These are phyloP conservation scores for Didymella sp. DNA, from an alignment of 2,329 filamentous ascomycete species.

Conservation along the genomic window DNA sequence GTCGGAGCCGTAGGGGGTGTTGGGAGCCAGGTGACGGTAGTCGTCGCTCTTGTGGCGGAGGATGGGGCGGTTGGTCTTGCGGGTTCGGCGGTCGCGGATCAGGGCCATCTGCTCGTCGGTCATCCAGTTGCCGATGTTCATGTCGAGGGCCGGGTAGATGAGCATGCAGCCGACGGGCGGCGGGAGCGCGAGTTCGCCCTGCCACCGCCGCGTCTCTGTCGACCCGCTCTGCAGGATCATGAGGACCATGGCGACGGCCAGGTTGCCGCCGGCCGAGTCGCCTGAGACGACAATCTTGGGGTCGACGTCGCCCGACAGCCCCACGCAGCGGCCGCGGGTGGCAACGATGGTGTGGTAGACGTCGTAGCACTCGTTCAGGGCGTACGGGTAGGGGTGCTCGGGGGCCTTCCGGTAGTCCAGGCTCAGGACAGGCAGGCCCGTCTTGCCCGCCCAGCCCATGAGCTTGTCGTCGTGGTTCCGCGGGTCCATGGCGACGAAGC, in stretches of 20 bases:
- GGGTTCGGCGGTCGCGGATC: conserved; percentile 81
- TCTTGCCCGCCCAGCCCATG: conserved; percentile 88
- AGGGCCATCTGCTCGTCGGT: conserved; percentile 96
- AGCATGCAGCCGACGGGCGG: conserved; percentile 84
- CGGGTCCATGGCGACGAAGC: conserved; percentile 97
- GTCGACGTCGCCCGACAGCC: conserved; percentile 69
- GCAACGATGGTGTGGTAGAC: conserved; percentile 78
- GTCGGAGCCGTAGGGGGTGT: conserved; percentile 82
- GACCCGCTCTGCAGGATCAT: conserved; percentile 85
- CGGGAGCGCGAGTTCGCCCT: conserved; percentile 64
- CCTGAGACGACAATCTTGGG: conserved; percentile 77
- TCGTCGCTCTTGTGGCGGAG: conserved; percentile 86
- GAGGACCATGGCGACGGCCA: conserved; percentile 79
- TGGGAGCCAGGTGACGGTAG: conserved; percentile 79
- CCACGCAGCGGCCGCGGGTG: conserved; percentile 76
- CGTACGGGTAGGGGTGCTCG: conserved; percentile 84
- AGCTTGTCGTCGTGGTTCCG: conserved; percentile 93
- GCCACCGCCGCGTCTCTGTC: conserved; percentile 62
- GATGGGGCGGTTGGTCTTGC: conserved; percentile 79
- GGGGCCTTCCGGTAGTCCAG: conserved; percentile 90
- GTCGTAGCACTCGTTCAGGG: conserved; percentile 86
- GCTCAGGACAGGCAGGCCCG: conserved; percentile 86
- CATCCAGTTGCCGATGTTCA: conserved; percentile 99
- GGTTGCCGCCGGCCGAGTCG: conserved; percentile 83
- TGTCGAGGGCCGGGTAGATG: conserved; percentile 88